Conservation (phyloP, 352 stramenopile species). For the Globisporangium echinulatum region DNA sequence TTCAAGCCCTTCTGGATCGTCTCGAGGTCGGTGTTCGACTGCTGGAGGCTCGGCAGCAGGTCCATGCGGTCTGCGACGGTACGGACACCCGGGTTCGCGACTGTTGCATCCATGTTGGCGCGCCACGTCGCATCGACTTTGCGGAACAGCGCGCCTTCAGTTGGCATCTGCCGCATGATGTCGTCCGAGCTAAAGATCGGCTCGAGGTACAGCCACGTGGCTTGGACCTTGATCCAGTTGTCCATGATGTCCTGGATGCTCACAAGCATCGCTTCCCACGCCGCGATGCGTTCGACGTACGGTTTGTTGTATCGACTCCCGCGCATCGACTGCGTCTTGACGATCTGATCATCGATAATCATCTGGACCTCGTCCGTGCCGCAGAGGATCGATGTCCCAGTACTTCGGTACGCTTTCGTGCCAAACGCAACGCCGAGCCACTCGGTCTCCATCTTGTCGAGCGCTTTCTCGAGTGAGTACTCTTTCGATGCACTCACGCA, state of each 20-base stretch:
- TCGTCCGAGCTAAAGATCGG: slow-evolving; percentile 92
- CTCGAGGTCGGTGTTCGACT: slow-evolving; percentile 91
- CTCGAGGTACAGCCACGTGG: slow-evolving; percentile 91
- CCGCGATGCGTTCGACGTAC: slow-evolving; percentile 83
- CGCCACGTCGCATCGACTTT: slow-evolving; percentile 87
- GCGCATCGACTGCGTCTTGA: slow-evolving; percentile 94
- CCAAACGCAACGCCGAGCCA: slow-evolving; percentile 90
- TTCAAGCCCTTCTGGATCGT: slow-evolving; percentile 93
- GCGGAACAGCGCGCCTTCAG: slow-evolving; percentile 79
- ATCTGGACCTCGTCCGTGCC: slow-evolving; percentile 89
- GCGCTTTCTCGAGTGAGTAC: slow-evolving; percentile 88
- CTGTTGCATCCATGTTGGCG: slow-evolving; percentile 84
- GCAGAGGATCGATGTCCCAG: slow-evolving; percentile 88
- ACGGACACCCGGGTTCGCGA: slow-evolving; percentile 62
- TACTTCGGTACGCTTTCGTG: slow-evolving; percentile 92
- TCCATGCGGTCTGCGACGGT: slow-evolving; percentile 73
- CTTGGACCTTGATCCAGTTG: slow-evolving; percentile 93
- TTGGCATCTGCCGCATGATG: slow-evolving; percentile 92
- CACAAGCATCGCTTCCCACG: slow-evolving; percentile 89
- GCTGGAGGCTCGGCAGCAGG: slow-evolving; percentile 74
- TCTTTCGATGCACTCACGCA: slow-evolving; percentile 93
- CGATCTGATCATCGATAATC: slow-evolving; percentile 93
- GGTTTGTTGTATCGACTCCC: slow-evolving; percentile 91
- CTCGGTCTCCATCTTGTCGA: slow-evolving; percentile 93
- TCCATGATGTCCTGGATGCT: slow-evolving; percentile 91